phyloP scores from a whole-genome alignment of 2,329 filamentous ascomycete species.

The Pseudocercospora vitis region DNA sequence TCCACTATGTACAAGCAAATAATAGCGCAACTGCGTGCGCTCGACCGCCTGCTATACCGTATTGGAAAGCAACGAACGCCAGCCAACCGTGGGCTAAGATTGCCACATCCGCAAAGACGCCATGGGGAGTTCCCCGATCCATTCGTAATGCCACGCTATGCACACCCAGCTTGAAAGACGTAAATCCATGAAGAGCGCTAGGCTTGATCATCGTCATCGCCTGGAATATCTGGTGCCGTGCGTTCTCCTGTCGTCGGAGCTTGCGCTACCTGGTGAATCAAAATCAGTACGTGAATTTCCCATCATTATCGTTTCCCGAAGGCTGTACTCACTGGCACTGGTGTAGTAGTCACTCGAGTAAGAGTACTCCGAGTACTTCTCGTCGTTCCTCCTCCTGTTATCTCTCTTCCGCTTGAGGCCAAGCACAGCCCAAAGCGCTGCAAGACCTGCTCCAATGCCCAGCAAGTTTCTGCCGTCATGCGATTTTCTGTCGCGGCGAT shows the following conservation, averaged over 20 bases:
- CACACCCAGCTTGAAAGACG: not conserved
- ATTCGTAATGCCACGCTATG: not conserved
- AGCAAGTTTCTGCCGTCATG: slow-evolving; percentile 36
- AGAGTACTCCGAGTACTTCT: slow-evolving; percentile 44
- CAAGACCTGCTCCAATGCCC: slow-evolving; percentile 46
- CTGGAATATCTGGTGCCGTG: slow-evolving; percentile 22
- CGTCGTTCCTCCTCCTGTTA: slow-evolving; percentile 38
- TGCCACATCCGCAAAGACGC: not conserved
- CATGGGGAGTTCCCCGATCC: too few species aligned
- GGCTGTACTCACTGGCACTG: slow-evolving; percentile 47
- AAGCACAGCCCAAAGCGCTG: slow-evolving; percentile 46
- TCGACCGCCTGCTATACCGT: not conserved
- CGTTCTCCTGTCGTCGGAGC: slow-evolving; percentile 29
- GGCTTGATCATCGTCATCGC: slow-evolving; percentile 14
- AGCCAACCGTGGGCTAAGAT: not conserved
- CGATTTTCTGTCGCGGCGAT: slow-evolving; percentile 39
- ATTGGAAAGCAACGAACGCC: not conserved
- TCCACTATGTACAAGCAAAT: slow-evolving; percentile 9
- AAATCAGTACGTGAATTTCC: slow-evolving; percentile 19
- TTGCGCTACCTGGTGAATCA: slow-evolving; percentile 25
- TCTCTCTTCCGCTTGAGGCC: slow-evolving; percentile 48
- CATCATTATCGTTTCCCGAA: too few species aligned
- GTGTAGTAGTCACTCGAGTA: slow-evolving; percentile 50
- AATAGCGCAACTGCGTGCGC: not conserved
- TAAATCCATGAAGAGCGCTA: not conserved